A percentile compares a stretch with the other conserved stretches of the same genome.
Conservation (phyloP, 2,329 filamentous ascomycete species). For the Venturia asperata region DNA sequence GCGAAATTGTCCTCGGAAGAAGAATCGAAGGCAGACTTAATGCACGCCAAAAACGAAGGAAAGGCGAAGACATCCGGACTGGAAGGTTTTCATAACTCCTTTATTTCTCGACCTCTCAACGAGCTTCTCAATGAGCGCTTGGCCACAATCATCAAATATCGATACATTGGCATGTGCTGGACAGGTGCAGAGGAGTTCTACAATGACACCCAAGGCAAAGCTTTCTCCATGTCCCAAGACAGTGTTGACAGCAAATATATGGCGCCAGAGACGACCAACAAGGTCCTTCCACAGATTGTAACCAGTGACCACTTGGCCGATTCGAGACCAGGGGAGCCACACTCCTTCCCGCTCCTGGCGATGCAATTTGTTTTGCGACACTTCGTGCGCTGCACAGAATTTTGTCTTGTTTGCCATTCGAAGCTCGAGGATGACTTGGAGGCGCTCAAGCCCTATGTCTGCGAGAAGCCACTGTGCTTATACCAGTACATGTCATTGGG, state of each 20-base stretch:
- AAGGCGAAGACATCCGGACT: background rate
- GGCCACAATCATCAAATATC: constrained; percentile 53
- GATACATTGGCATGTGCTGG: constrained; percentile 55
- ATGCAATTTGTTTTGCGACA: constrained; percentile 75
- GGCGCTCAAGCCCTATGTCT: constrained; percentile 69
- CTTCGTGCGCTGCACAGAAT: constrained; percentile 73
- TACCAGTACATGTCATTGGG: constrained; percentile 86
- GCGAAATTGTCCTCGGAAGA: constrained; percentile 32
- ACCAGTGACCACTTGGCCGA: constrained; percentile 45
- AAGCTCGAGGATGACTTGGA: constrained; percentile 58
- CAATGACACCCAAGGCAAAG: constrained; percentile 39
- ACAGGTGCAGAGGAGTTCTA: constrained; percentile 56
- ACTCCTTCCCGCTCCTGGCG: constrained; percentile 50
- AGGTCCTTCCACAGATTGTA: constrained; percentile 39
- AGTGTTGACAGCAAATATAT: constrained; percentile 37
- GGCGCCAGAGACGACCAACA: constrained; percentile 26
- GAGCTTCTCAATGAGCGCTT: constrained; percentile 61
- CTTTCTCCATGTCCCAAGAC: constrained; percentile 23
- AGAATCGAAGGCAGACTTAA: constrained; percentile 24
- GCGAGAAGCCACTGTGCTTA: constrained; percentile 65
- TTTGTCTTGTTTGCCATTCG: constrained; percentile 78
- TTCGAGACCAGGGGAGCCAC: constrained; percentile 24
- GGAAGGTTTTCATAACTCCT: constrained; percentile 48
- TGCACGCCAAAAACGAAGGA: constrained; percentile 10
- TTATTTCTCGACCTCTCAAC: constrained; percentile 66